Conservation (phyloP, 805 yeast species). For the Vanderwaltozyma polyspora region DNA sequence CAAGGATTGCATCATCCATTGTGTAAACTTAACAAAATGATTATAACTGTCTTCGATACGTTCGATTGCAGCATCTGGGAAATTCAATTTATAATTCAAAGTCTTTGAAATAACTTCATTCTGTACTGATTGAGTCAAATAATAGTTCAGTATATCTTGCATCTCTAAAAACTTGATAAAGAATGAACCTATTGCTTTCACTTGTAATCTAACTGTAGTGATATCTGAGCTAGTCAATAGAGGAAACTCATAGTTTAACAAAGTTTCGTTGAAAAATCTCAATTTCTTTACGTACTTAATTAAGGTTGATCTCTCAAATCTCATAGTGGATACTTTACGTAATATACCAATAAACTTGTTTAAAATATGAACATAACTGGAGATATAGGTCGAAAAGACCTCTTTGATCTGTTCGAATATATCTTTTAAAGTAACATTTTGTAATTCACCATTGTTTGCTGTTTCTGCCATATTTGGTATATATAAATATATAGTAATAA, state of each 20-base stretch:
- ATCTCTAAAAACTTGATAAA: constrained; percentile 20
- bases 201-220: neutral
- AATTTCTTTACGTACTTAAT: constrained; percentile 27
- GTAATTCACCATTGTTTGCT: too few species aligned
- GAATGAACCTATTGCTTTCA: constrained; percentile 9
- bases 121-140: constrained; percentile 24
- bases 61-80: constrained; percentile 15
- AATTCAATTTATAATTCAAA: constrained; percentile 18
- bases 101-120: constrained; percentile 28
- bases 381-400: constrained; percentile 17
- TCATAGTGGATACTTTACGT: constrained; percentile 21
- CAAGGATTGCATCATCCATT: constrained; percentile 27
- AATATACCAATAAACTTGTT: constrained; percentile 25
- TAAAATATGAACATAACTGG: constrained; percentile 21
- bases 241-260: constrained; percentile 8
- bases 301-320: constrained; percentile 25
- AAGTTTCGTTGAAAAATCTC: constrained; percentile 23
- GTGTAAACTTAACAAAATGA: constrained; percentile 26
- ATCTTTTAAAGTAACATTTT: too few species aligned
- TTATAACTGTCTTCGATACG: constrained; percentile 22
- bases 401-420: too few species aligned
- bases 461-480: too few species aligned
- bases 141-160: constrained; percentile 23
- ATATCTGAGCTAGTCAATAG: constrained; percentile 1
- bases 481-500: too few species aligned